Conservation (phyloP, 106 monocot species). For the Dioscorea dumetorum region DNA sequence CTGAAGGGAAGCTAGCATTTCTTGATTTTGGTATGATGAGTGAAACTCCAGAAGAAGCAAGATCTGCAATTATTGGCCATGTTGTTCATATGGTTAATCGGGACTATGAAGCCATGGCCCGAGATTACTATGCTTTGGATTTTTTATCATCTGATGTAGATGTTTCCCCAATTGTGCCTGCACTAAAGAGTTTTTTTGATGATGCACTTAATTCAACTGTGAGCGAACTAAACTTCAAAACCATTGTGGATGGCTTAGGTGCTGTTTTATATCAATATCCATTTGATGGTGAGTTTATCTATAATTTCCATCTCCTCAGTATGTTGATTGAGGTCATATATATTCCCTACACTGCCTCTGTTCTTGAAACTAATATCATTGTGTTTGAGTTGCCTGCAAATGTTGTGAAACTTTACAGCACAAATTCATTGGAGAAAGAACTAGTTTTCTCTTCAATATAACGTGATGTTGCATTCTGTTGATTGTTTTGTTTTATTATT, state of each 20-base stretch:
- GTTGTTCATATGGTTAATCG: constrained; percentile 99
- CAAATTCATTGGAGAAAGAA: no score
- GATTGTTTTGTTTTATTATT: not conserved
- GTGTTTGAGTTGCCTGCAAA: no score
- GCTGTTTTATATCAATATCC: constrained; percentile 93
- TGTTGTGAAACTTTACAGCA: no score
- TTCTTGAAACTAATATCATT: no score
- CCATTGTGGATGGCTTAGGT: constrained; percentile 90
- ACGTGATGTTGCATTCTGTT: no score
- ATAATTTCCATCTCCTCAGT: not conserved
- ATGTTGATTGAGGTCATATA: no score
- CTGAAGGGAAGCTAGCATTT: constrained; percentile 94
- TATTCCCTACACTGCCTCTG: no score
- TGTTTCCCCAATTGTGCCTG: constrained; percentile 97
- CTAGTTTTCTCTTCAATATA: no score
- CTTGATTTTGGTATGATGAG: constrained; percentile 99
- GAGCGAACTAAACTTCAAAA: constrained; percentile 97
- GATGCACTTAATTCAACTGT: constrained; percentile 90
- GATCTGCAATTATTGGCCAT: constrained; percentile 92
- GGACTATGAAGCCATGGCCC: constrained; percentile 99
- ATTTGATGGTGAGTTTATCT: constrained; percentile 70
- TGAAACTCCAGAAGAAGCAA: constrained; percentile 95
- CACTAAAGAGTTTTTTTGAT: constrained; percentile 86
- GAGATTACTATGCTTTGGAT: constrained; percentile 93
- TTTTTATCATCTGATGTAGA: constrained; percentile 86